phyloP scores from a whole-genome alignment of 2,329 filamentous ascomycete species.

The Aureobasidium uvarum region DNA sequence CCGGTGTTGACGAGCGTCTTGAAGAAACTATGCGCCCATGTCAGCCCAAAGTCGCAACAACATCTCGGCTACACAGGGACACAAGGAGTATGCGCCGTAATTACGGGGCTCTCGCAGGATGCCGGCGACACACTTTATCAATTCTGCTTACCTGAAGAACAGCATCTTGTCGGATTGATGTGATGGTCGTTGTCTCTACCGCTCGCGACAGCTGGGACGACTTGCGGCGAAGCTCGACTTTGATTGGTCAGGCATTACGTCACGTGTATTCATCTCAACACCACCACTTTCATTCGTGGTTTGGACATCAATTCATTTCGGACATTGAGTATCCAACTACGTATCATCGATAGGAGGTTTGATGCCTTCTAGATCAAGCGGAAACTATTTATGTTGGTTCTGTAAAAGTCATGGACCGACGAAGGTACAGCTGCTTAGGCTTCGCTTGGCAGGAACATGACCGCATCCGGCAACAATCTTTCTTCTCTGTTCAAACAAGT shows the following conservation, averaged over 20 bases:
- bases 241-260: slow-evolving; percentile 20
- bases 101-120: neutral
- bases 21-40: slow-evolving; percentile 69
- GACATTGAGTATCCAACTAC: neutral
- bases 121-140: neutral
- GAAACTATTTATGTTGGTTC: neutral
- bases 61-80: neutral
- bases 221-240: neutral
- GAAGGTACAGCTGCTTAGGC: neutral
- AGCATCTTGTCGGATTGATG: slow-evolving; percentile 33
- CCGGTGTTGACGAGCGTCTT: slow-evolving; percentile 83
- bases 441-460: slow-evolving; percentile 17
- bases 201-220: slow-evolving; percentile 6
- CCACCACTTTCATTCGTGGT: neutral
- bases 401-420: neutral
- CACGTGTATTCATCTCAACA: slow-evolving; percentile 1
- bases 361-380: neutral
- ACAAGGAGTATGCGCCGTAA: neutral
- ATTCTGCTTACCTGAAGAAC: slow-evolving; percentile 36
- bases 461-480: slow-evolving; percentile 5
- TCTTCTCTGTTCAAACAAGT: neutral
- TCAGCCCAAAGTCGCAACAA: neutral
- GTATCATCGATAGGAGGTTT: neutral
- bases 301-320: neutral
- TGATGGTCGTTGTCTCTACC: neutral